Base-by-base conservation (phyloP, 2,329 filamentous ascomycete genomes). In the Domatiomyces globalis region DNA sequence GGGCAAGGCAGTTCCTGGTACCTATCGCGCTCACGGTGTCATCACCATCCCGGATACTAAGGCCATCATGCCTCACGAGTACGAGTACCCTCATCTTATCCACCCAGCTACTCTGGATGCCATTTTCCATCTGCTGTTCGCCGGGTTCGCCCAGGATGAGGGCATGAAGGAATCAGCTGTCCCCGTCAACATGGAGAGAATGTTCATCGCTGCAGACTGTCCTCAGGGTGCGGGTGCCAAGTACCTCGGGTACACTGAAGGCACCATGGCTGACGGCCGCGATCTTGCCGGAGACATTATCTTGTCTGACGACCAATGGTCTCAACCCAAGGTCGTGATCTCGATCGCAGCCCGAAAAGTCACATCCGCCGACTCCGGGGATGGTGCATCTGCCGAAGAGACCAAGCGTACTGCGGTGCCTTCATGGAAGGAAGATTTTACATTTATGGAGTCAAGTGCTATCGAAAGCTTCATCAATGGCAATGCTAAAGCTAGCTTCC, bases 81-180 rank as follows among this genome's bases (percentile, higher is more conserved):
- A 61, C 46, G 54, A 66, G 48, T 54, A 59, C 43, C 53, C 58
- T 2, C 52, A 52, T 45, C 12, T 66, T 6, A 54, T 67, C 9
- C 65, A 67, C 49, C 66, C 65, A 1, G 61, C 61, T 20, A 62
- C 58, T 0, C 48, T 68, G 6, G 66, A 68, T 50, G 61, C 54
- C 43, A 52, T 66, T 7, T 63, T 67, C 25, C 66, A 67, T 22
- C 49, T 61, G 0, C 46, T 62, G 0, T 63, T 65, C 22, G 51
- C 56, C 0, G 56, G 57, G 19, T 25, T 63, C 7, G 48, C 54
- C 0, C 44, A 42, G 7, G 54, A 49, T 1, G 36, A 48, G 45
- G 46, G 25, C 43, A 52, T 54, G 49, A 50, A 33, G 18, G 59
- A 51, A 17, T 39, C 48, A 1, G 45, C 33, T n/a, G 51, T 54